Conservation (phyloP, 78 protist genomes). For the Pigoraptor vietnamica region DNA sequence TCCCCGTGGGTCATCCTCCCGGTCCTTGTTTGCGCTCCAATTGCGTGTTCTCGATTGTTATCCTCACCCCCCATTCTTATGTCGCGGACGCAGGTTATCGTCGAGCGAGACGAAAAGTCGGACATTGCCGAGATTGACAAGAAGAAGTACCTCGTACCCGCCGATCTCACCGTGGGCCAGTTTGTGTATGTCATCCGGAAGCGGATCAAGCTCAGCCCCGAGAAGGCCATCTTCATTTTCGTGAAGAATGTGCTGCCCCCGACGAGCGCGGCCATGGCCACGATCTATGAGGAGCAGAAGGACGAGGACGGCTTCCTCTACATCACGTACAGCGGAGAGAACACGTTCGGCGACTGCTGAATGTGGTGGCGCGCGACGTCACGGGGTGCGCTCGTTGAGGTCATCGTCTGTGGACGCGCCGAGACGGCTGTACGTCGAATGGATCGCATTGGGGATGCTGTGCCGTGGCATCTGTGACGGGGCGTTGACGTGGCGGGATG, state of each 20-base stretch:
- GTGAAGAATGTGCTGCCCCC: constrained; percentile 38
- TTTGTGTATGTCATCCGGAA: constrained; percentile 80
- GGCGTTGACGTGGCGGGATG: no score
- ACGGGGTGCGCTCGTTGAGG: no score
- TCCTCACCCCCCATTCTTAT: no score
- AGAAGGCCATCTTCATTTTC: constrained; percentile 74
- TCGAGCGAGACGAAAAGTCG: constrained; percentile 44
- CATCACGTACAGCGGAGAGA: constrained; percentile 71
- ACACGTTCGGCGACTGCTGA: constrained; percentile 59
- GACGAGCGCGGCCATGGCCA: constrained; percentile 56
- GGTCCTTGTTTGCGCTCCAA: no score
- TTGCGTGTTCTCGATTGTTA: no score
- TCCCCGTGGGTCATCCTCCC: constrained; percentile 73
- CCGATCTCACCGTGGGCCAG: constrained; percentile 80
- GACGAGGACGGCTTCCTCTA: constrained; percentile 93
- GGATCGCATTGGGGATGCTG: no score
- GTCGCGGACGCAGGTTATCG: constrained; percentile 32
- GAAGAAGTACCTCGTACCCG: constrained; percentile 77
- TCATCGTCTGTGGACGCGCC: no score
- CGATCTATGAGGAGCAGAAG: constrained; percentile 69
- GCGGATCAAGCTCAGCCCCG: constrained; percentile 71
- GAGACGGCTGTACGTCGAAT: no score
- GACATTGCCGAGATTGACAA: constrained; percentile 71
- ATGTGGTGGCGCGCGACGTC: no score
- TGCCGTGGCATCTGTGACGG: no score